Percentiles rank a stretch among this genome's conserved stretches.
phyloP scores from a whole-genome alignment of 495 filamentous ascomycete genomes.

The Trichocladium antarcticum region DNA sequence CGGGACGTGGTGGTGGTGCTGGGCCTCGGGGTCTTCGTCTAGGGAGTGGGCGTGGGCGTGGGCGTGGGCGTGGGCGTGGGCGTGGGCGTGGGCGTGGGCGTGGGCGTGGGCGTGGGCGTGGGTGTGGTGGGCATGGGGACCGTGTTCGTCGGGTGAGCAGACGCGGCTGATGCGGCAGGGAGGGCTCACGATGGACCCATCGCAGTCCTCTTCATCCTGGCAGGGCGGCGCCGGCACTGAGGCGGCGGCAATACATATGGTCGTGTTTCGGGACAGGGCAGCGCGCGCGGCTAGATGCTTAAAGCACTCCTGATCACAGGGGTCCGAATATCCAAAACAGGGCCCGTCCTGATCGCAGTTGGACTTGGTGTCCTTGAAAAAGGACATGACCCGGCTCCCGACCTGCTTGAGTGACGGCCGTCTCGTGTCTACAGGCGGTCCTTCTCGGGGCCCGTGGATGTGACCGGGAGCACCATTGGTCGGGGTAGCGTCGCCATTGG shows the following conservation, averaged over 20 bases:
- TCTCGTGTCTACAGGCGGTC: too few relatives aligned
- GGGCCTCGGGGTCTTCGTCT: constrained; percentile 15
- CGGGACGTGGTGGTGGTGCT: constrained; percentile 92
- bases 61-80: constrained; percentile 14
- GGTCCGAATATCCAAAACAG: constrained; percentile 75
- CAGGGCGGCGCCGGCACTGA: neutral
- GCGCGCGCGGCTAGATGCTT: constrained; percentile 36
- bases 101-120: constrained; percentile 7
- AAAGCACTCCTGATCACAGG: constrained; percentile 74
- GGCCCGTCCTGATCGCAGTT: constrained; percentile 64
- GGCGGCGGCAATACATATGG: constrained; percentile 18
- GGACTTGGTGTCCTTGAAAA: constrained; percentile 56
- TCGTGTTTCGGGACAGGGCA: constrained; percentile 17
- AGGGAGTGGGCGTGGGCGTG: constrained; percentile 13
- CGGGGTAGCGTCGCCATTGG: constrained; percentile 18
- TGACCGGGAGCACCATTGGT: too few relatives aligned
- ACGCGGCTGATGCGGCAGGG: constrained; percentile 20
- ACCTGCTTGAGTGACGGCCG: constrained; percentile 38
- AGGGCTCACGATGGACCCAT: constrained; percentile 16
- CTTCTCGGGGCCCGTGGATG: too few relatives aligned
- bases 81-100: constrained; percentile 19
- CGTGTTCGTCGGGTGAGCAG: constrained; percentile 19
- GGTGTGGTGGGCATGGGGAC: constrained; percentile 6
- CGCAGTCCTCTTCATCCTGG: constrained; percentile 15
- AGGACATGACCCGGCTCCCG: constrained; percentile 46